Base-by-base conservation (phyloP, 2,329 filamentous ascomycete genomes). In the Fusarium praegraminearum region DNA sequence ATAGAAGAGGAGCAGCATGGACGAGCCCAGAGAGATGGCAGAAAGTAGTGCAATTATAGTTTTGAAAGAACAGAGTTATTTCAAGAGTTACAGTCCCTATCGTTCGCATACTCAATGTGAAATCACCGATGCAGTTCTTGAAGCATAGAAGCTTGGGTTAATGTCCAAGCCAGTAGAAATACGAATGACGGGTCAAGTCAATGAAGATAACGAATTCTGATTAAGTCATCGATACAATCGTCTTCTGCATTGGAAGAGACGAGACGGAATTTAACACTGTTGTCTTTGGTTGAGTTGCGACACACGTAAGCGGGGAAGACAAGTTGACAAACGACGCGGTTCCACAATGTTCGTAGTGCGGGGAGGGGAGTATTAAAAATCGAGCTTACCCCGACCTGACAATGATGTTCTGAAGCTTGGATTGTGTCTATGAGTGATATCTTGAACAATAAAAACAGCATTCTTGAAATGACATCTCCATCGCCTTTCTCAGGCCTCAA, bases 401-500 rank as follows among this genome's bases (percentile, higher is more conserved):
- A 18, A 13, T 18, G 22, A 16, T 26, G 13, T 41, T 52, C 10
- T 13, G 8, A 20, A 32, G n/a, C 2, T 4, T 20, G 11, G 22
- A 26, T 13, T 10, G 15, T 26, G 9, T 46, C 26, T 18, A 2
- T 30, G 24, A 41, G 49, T 22, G 24, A 52, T 52, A 41, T 41
- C 15, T 7, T 40, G 1, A 38, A 16, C 2, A 15, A 5, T 7
- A 2, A 18, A 5, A 28, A 18, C 24, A 41, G 9, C n/a, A n/a
- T n/a, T n/a, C 7, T 7, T 1, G 20, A 1, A 8, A 70, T 70
- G 67, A 2, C 40, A 3, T 50, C 24, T 9, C 70, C 36, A 7
- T 38, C 43, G 1, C 46, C 52, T 0, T 58, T 70, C 11, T 26
- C 44, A 2, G n/a, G 46, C 33, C 55, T 70, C 13, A 12, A 45